Evolutionary conservation across 116 monocot genomes (phyloP).

Genomic region (Zostera marina): DNA sequence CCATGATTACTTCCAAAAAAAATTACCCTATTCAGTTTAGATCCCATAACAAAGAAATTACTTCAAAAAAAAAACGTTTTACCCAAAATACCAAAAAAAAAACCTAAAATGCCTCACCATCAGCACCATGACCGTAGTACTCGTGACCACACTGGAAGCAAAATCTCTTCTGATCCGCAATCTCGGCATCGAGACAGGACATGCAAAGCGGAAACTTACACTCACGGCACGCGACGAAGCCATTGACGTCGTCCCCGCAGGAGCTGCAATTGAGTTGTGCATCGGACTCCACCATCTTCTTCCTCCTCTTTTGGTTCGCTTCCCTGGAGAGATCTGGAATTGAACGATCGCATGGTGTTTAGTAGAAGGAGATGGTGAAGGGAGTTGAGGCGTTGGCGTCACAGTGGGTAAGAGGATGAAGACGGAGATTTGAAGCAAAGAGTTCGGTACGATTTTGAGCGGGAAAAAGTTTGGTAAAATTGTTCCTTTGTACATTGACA

Average conservation of each 20-base stretch:
- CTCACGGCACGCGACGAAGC: constrained; percentile 37
- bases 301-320: not conserved
- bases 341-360: not conserved
- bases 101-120: not conserved
- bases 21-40: not conserved
- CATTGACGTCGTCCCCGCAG: constrained; percentile 41
- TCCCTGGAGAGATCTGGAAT: not conserved
- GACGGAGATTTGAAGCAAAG: constrained; percentile 43
- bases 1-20: too few relatives aligned
- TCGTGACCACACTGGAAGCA: constrained; percentile 47
- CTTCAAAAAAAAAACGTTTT: not conserved
- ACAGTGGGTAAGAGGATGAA: constrained; percentile 40
- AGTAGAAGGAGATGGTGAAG: constrained; percentile 8
- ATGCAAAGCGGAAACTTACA: constrained; percentile 48
- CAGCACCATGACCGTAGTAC: constrained; percentile 6
- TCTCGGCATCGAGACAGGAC: constrained; percentile 40
- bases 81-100: not conserved
- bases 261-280: constrained; percentile 32
- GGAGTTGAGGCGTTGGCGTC: constrained; percentile 41
- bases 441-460: not conserved
- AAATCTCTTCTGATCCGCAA: constrained; percentile 16
- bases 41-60: not conserved
- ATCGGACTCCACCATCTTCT: constrained; percentile 38
- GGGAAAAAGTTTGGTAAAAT: not conserved
- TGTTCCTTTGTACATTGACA: too few relatives aligned